phyloP scores from a whole-genome alignment of 2,329 filamentous ascomycete species.

The Lasiodiplodia gonubiensis region DNA sequence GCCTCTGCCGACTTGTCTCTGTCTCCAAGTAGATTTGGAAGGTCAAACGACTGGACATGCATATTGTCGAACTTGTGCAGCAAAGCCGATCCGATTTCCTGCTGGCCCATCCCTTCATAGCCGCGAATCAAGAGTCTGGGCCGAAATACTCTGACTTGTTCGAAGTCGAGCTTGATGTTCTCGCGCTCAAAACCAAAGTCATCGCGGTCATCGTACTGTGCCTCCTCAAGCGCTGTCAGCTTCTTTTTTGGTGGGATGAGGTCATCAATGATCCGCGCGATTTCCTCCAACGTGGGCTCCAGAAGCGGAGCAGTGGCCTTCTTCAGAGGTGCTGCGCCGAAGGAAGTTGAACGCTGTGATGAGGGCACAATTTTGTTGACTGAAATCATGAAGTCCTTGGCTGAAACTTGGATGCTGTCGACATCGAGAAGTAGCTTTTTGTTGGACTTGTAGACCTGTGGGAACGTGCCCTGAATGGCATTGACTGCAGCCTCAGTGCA shows the following conservation, averaged over 20 bases:
- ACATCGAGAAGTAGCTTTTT: slow-evolving; percentile 90
- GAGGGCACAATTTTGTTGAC: slow-evolving; percentile 96
- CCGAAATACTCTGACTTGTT: slow-evolving; percentile 84
- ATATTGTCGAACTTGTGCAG: slow-evolving; percentile 91
- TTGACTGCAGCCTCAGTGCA: slow-evolving; percentile 97
- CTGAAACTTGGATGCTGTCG: slow-evolving; percentile 80
- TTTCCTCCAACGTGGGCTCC: slow-evolving; percentile 70
- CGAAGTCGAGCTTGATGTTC: slow-evolving; percentile 73
- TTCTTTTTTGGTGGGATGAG: slow-evolving; percentile 85
- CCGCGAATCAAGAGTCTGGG: slow-evolving; percentile 85
- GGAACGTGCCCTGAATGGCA: slow-evolving; percentile 92
- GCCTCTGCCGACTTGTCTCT: slow-evolving; percentile 81
- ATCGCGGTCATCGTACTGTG: slow-evolving; percentile 85
- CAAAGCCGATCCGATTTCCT: slow-evolving; percentile 83
- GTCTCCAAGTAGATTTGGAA: slow-evolving; percentile 85
- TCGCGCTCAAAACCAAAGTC: slow-evolving; percentile 87
- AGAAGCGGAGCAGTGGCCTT: slow-evolving; percentile 82
- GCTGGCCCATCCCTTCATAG: slow-evolving; percentile 88
- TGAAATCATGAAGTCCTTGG: slow-evolving; percentile 96
- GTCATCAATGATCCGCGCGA: slow-evolving; percentile 72
- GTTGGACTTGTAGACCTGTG: slow-evolving; percentile 90
- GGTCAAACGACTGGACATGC: slow-evolving; percentile 92
- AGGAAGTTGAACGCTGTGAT: slow-evolving; percentile 86
- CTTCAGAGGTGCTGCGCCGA: slow-evolving; percentile 80
- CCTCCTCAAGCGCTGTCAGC: slow-evolving; percentile 88